Evolutionary conservation across 768 basidiomycete genomes (phyloP), one percentile per base, ranked within the genome.

Genomic region (Daedaleopsis sinensis): DNA sequence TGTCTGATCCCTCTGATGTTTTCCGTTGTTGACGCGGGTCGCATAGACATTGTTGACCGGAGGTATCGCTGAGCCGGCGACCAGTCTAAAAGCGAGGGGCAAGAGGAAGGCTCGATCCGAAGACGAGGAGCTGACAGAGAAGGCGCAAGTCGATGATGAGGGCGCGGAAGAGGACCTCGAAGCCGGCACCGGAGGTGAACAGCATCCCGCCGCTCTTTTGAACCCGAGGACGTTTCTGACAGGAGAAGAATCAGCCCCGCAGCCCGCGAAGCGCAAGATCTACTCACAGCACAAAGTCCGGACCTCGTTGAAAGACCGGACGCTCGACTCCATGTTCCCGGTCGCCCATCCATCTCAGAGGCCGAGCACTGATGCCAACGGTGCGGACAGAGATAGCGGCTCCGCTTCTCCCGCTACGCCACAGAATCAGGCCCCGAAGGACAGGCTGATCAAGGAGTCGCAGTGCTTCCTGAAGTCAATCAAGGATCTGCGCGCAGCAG

Each of bases 291-390:
- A 95, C 72, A 96, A 97, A 82, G 91, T 98, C 55, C 86, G 96
- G 58, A 95, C 93, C 2, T 96, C 94, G 11, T 76, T 88, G 10
- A 80, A 88, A 47, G 92, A 96, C 59, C 86, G 96, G 38, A 98
- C 96, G 0, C 82, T 99, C 16, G 96, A 98, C 70, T 94, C 94
- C 0, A 97, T 98, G 93, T 91, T 98, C 62, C 89, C 89, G 1
- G 79, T 91, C 11, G 68, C 76, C 83, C 76, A 68, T 48, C 67
- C 53, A 53, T 59, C 70, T 1, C 67, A 65, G 13, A 61, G 54
- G 42, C 48, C 55, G 13, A 51, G 38, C 35, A 54, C 35, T 39
- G 39, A 65, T 12, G n/a, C n/a, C n/a, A n/a, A n/a, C n/a, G 39
- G 39, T 42, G 18, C 39, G 39, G 65, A 62, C 35, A 43, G 60